Evolutionary conservation across 352 stramenopile species (phyloP), one percentile per base, ranked within the genome.

Genomic region (Phytophthora lateralis): DNA sequence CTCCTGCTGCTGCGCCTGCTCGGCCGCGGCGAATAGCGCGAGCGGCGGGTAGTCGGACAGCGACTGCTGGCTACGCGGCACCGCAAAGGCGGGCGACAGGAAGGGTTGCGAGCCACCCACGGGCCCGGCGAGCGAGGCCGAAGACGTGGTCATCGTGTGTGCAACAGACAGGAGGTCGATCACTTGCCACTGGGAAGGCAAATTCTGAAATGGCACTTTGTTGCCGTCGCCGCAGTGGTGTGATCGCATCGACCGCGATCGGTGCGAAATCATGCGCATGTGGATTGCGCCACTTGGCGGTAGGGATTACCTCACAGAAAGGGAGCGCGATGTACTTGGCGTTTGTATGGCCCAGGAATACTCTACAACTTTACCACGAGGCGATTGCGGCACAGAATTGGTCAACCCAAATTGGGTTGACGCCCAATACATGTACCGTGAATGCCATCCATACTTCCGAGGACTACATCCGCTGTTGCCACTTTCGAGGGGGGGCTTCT

Each of bases 181-280:
- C 39, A 37, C 49, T 67, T 74, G 52, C 37, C 50, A 35, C 45
- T 45, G 4, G 21, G 26, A 55, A 48, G 48, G 70, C 34, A 71
- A 69, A 60, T 78, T 78, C 55, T 64, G 60, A 75, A 78, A 69
- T 76, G 62, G 34, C 38, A 35, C 17, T 43, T 17, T 10, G 37
- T n/a, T 11, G 21, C 5, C 7, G 26, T 29, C 11, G 14, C 30
- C 24, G 26, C 34, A 11, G 6, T 4, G n/a, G 14, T 35, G 47
- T 61, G 53, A 60, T 63, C 57, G 17, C 42, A 6, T 29, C 37
- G 20, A 12, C 60, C 44, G 41, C 49, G 42, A 56, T 56, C 46
- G 30, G 52, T 68, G 63, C 68, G 68, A 76, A 76, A 76, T 59
- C 68, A 73, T 57, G 34, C 0, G 14, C 34, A 26, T 12, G 4